These are phyloP conservation scores for Ramalina intermedia DNA, from an alignment of 495 filamentous ascomycete species.

Conservation along the genomic window DNA sequence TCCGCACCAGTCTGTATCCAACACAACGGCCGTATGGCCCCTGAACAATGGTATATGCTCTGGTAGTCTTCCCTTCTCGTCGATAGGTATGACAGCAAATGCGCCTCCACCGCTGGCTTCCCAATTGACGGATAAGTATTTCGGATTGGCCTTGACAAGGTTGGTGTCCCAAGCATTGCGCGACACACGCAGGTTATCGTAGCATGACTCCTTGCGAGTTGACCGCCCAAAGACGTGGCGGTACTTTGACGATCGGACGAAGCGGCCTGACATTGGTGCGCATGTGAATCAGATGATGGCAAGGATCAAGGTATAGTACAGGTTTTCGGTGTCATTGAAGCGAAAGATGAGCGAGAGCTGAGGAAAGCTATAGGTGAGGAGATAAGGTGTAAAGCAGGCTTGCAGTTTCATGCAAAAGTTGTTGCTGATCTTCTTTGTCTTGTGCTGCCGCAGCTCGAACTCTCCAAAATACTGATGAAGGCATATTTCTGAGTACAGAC, in stretches of 20 bases:
- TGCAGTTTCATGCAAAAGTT: too few relatives aligned
- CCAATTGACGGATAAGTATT: slow-evolving; percentile 96
- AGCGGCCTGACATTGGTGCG: slow-evolving; percentile 74
- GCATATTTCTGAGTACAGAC: too few relatives aligned
- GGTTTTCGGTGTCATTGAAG: too few relatives aligned
- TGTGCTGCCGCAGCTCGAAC: too few relatives aligned
- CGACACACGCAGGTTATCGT: slow-evolving; percentile 89
- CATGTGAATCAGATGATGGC: too few relatives aligned
- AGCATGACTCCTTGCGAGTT: slow-evolving; percentile 88
- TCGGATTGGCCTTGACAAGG: slow-evolving; percentile 91
- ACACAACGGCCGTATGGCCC: slow-evolving; percentile 84
- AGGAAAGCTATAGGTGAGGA: too few relatives aligned
- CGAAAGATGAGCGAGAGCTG: too few relatives aligned
- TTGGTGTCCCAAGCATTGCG: slow-evolving; percentile 99
- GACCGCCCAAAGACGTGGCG: slow-evolving; percentile 95
- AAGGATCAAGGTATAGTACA: too few relatives aligned
- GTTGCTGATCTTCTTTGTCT: too few relatives aligned
- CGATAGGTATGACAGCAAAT: slow-evolving; percentile 88
- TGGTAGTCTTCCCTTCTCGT: slow-evolving; percentile 75
- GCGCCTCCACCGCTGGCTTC: slow-evolving; percentile 92
- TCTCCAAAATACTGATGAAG: too few relatives aligned
- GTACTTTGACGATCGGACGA: slow-evolving; percentile 97
- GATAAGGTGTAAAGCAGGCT: too few relatives aligned
- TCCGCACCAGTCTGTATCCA: slow-evolving; percentile 92
- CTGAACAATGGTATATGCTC: slow-evolving; percentile 91